Percentiles rank a stretch among this genome's conserved stretches.
These are phyloP conservation scores for Rubus parviflorus DNA, from an alignment of 306 rosid species.

Conservation along the genomic window DNA sequence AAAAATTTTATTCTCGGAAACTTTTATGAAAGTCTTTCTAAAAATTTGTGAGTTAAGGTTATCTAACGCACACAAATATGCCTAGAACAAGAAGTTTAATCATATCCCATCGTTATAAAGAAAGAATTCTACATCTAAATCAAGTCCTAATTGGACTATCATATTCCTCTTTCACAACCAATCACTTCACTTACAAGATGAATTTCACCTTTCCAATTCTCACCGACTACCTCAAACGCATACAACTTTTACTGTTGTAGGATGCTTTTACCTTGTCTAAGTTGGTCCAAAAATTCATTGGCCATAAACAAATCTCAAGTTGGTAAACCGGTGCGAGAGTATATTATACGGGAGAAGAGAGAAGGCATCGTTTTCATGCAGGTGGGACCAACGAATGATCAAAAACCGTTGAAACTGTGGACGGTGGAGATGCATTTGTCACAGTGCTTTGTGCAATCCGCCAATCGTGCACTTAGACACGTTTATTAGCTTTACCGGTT, in stretches of 20 bases:
- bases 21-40: no score
- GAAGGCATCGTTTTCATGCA: neutral
- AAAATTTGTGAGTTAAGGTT: neutral
- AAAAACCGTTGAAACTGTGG: neutral
- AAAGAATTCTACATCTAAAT: no score
- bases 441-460: conserved; percentile 19
- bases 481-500: conserved; percentile 16
- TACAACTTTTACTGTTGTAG: neutral
- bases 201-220: no score
- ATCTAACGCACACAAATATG: neutral
- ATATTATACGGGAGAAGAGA: neutral
- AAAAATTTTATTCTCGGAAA: no score
- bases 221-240: no score
- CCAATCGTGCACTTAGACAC: conserved; percentile 31
- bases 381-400: conserved; percentile 2
- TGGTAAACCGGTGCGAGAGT: neutral
- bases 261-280: neutral
- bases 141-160: no score
- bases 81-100: no score
- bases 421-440: neutral
- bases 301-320: neutral
- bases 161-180: no score
- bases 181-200: no score
- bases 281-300: neutral
- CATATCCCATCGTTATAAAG: no score